Conservation (phyloP, 768 basidiomycete genomes). For the Xerocomellus dryophilus region DNA sequence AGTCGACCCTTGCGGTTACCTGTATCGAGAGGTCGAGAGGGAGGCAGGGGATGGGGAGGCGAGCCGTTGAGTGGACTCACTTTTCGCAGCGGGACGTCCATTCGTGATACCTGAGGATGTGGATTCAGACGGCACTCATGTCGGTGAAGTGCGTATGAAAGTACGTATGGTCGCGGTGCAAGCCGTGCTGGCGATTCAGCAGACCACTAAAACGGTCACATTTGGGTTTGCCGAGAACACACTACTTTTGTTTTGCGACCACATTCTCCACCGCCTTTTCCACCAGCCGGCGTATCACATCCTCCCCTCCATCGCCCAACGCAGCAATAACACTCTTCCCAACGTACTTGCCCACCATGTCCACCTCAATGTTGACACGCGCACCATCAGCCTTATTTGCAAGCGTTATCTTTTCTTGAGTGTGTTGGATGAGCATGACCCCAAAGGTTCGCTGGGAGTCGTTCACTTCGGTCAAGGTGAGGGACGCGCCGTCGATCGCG, state of each 20-base stretch:
- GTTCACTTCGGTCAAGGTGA: constrained; percentile 83
- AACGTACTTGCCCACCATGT: constrained; percentile 92
- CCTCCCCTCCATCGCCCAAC: constrained; percentile 52
- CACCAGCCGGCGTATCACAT: constrained; percentile 47
- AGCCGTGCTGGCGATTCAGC: too few species aligned
- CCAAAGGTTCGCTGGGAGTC: constrained; percentile 63
- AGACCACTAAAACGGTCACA: constrained; percentile 3
- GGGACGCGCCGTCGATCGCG: constrained; percentile 89
- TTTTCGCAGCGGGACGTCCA: constrained; percentile 47
- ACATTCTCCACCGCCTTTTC: constrained; percentile 58
- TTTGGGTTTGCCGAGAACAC: constrained; percentile 7
- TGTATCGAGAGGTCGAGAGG: constrained; percentile 29
- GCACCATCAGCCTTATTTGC: constrained; percentile 69
- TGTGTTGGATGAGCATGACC: constrained; percentile 95
- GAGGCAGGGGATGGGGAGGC: background rate
- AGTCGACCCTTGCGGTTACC: constrained; percentile 54
- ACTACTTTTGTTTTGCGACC: constrained; percentile 37
- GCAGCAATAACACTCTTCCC: constrained; percentile 76
- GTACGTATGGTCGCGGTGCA: too few species aligned
- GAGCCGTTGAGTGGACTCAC: constrained; percentile 27
- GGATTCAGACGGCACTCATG: background rate
- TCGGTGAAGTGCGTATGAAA: background rate
- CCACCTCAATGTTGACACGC: constrained; percentile 92
- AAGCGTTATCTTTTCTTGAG: constrained; percentile 84
- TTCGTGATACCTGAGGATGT: constrained; percentile 11